Percentiles rank a stretch among this genome's conserved stretches.
phyloP scores from a whole-genome alignment of 441 rosid species.

The Omphalea diandra region DNA sequence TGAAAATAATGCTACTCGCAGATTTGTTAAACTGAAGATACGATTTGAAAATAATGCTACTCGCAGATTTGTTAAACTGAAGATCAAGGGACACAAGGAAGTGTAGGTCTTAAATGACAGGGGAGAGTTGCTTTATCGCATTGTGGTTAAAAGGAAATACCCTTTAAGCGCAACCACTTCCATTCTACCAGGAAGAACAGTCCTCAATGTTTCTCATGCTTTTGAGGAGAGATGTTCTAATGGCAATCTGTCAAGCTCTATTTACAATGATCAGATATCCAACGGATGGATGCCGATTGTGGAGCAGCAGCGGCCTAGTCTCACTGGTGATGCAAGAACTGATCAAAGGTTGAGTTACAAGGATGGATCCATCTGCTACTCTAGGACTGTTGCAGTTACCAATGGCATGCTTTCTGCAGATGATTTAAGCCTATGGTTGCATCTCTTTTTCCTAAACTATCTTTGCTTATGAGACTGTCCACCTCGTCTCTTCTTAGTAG shows the following conservation, averaged over 20 bases:
- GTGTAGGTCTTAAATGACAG: constrained; percentile 36
- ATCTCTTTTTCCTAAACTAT: background rate
- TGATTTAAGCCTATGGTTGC: constrained; percentile 11
- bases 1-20: constrained; percentile 42
- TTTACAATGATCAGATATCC: constrained; percentile 45
- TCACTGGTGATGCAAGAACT: constrained; percentile 49
- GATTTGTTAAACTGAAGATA: constrained; percentile 41
- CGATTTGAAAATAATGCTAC: constrained; percentile 44
- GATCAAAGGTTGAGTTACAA: constrained; percentile 41
- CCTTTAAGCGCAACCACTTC: constrained; percentile 51
- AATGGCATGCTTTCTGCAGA: constrained; percentile 31
- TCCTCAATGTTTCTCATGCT: constrained; percentile 58
- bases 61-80: constrained; percentile 45
- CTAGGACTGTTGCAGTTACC: constrained; percentile 36
- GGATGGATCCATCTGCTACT: constrained; percentile 52
- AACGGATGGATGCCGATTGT: constrained; percentile 66
- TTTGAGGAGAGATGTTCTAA: constrained; percentile 29
- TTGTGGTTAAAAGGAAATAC: constrained; percentile 30
- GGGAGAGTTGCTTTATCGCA: constrained; percentile 24
- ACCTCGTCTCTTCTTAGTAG: too few relatives aligned
- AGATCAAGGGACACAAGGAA: constrained; percentile 33
- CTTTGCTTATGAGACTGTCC: too few relatives aligned
- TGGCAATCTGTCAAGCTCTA: constrained; percentile 28
- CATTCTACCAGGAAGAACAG: constrained; percentile 37
- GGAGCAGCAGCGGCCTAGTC: constrained; percentile 48